Percentiles rank a stretch among this genome's conserved stretches.
Conservation (phyloP, 208 protist species). For the Trichomonas gallinae region DNA sequence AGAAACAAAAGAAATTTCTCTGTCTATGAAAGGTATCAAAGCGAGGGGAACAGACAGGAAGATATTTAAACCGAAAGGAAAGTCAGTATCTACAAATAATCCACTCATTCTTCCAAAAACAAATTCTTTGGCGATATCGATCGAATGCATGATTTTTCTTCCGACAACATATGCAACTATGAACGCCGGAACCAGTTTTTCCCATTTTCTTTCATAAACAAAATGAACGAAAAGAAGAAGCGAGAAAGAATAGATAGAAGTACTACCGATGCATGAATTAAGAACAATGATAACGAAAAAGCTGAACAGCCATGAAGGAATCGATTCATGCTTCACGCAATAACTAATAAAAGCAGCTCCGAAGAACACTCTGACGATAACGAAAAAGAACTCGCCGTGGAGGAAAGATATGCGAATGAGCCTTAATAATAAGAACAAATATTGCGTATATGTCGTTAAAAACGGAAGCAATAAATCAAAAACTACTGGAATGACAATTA, state of each 20-base stretch:
- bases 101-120: not conserved
- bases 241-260: not conserved
- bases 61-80: not conserved
- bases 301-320: not conserved
- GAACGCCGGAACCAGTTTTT: not conserved
- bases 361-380: not conserved
- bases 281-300: not conserved
- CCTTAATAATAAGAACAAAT: not conserved
- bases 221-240: not conserved
- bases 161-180: not conserved
- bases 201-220: not conserved
- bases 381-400: not conserved
- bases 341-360: not conserved
- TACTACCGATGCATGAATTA: not conserved
- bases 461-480: not conserved
- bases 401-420: not conserved
- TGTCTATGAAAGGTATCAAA: not conserved
- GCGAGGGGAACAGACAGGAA: not conserved
- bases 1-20: not conserved
- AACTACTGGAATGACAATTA: not conserved
- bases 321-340: not conserved
- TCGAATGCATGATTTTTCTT: not conserved
- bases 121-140: not conserved
- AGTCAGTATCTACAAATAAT: not conserved
- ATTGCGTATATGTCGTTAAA: not conserved